Evolutionary conservation across 345 rosid genomes (phyloP), one percentile per base, ranked within the genome.

Genomic region (Corchorus capsularis): DNA sequence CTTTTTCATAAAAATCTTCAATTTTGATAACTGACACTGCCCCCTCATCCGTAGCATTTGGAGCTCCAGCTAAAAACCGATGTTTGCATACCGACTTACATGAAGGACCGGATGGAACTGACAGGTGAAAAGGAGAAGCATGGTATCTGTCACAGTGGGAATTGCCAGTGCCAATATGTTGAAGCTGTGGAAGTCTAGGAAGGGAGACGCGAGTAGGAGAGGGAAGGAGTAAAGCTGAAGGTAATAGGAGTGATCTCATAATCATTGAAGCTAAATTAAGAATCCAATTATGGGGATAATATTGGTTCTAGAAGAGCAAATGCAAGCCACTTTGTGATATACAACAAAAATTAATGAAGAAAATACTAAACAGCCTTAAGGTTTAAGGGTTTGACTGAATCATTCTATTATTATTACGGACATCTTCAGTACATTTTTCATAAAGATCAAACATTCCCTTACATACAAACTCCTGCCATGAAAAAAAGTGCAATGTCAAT

Each of bases 1-100:
- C 97, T 83, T 94, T 91, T 80, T 93, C 97, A 59, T 72, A 8
- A 50, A 92, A 85, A 72, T 93, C 98, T 77, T 91, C 87, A 46
- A 86, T 83, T 47, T 68, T 78, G 47, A 86, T 73, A 1, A 75
- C 84, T 27, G 93, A 63, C 19, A 85, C 76, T 41, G 82, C 34
- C 69, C 91, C 91, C 75, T 84, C 98, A 17, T 89, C 83, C 6
- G 92, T 84, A 35, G 90, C 84, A 47, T 80, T 75, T 2, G 83
- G 53, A 17, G 85, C 79, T 53, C 76, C 72, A 52, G 77, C 71
- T 22, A 64, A 69, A 2, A 70, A 43, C 5, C 34, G 72, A 70
- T 32, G 86, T 61, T 57, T 46, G 52, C 67, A 72, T 3, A 81
- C 76, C 50, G 76, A 77, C 76, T 67, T 9, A 27, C 41, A 61